These are phyloP conservation scores for Epicoccum nigrum DNA, from an alignment of 2,329 filamentous ascomycete genomes.

Conservation along the genomic window DNA sequence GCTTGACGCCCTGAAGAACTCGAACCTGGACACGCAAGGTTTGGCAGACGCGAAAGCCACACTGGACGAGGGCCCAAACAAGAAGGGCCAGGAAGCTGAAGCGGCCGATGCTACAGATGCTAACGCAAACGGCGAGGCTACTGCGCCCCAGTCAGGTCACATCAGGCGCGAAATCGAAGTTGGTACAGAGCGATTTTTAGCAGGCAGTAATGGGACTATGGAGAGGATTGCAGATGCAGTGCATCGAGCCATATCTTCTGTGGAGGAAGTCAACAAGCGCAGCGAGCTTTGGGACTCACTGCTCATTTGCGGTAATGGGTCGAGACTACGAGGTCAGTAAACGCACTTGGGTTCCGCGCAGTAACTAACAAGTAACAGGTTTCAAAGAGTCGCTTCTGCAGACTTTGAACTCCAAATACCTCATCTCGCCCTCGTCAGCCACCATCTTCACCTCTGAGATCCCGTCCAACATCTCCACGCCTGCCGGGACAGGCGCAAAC, in stretches of 20 bases:
- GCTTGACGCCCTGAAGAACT: constrained; percentile 60
- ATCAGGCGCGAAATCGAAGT: constrained; percentile 72
- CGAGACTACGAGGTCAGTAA: constrained; percentile 63
- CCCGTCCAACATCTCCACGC: constrained; percentile 90
- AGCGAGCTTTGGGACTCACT: constrained; percentile 90
- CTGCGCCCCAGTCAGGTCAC: constrained; percentile 32
- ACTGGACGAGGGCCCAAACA: constrained; percentile 55
- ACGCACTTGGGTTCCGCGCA: background rate
- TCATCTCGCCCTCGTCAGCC: constrained; percentile 88
- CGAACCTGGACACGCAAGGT: constrained; percentile 54
- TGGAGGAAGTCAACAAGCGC: constrained; percentile 83
- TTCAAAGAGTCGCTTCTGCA: constrained; percentile 88
- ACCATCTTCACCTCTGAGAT: constrained; percentile 98
- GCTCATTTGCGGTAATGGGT: constrained; percentile 89
- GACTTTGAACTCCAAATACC: constrained; percentile 79
- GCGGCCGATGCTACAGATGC: constrained; percentile 38
- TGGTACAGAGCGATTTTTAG: constrained; percentile 73
- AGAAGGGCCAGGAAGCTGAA: constrained; percentile 45
- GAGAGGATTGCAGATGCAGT: constrained; percentile 84
- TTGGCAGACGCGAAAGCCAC: constrained; percentile 60
- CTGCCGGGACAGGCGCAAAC: constrained; percentile 86
- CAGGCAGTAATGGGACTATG: constrained; percentile 71
- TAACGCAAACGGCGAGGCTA: constrained; percentile 33
- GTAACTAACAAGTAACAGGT: constrained; percentile 56
- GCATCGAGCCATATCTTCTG: constrained; percentile 80